These are phyloP conservation scores for Paramecium biaurelia DNA, from an alignment of 73 alveolate genomes.

Conservation along the genomic window DNA sequence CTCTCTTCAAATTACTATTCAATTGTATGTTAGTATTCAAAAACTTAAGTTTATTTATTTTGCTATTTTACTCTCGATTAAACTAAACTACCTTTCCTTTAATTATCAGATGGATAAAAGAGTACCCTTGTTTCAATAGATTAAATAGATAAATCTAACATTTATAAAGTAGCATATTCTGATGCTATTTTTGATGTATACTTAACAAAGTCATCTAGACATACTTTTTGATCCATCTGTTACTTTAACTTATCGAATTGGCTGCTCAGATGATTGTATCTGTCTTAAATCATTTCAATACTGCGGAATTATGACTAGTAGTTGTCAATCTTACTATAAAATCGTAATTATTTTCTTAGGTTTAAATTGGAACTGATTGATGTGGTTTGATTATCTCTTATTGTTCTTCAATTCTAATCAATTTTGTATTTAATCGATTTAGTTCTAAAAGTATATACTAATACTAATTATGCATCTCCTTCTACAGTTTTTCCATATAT, in stretches of 20 bases:
- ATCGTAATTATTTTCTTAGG: neutral
- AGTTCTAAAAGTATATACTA: neutral
- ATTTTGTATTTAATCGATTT: neutral
- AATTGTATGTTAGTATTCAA: neutral
- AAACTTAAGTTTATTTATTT: neutral
- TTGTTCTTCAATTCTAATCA: neutral
- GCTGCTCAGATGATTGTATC: neutral
- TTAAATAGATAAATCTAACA: neutral
- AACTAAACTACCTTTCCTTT: neutral
- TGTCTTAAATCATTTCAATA: neutral
- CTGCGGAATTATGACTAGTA: neutral
- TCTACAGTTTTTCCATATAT: neutral
- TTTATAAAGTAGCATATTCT: neutral
- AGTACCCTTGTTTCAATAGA: neutral
- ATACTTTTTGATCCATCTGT: neutral
- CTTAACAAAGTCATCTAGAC: neutral
- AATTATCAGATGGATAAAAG: neutral
- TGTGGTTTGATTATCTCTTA: neutral
- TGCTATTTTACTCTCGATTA: neutral
- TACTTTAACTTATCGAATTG: neutral
- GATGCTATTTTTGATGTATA: neutral
- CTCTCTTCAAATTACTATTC: slow-evolving; percentile 2
- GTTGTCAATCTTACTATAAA: neutral
- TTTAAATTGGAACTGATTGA: neutral
- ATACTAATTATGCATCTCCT: neutral